Conservation (phyloP, 2,329 filamentous ascomycete species). For the Exophiala lecanii-corni region DNA sequence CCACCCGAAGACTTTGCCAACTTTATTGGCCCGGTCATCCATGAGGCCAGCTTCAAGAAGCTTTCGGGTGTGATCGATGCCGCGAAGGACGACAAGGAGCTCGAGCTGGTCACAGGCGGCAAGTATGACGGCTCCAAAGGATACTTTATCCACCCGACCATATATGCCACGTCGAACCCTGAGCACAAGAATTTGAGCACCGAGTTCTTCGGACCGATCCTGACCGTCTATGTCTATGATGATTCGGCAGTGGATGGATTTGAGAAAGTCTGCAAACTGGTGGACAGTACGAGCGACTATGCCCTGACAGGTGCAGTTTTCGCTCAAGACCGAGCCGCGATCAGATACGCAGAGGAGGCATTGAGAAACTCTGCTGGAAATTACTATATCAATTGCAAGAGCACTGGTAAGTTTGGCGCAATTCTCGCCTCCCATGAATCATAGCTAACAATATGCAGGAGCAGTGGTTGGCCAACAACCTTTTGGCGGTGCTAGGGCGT, state of each 20-base stretch:
- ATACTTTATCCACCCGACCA: slow-evolving; percentile 71
- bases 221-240: slow-evolving; percentile 68
- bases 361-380: slow-evolving; percentile 72
- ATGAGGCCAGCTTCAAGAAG: slow-evolving; percentile 70
- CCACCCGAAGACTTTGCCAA: slow-evolving; percentile 60
- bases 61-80: slow-evolving; percentile 66
- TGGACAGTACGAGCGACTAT: slow-evolving; percentile 71
- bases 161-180: slow-evolving; percentile 66
- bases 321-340: slow-evolving; percentile 60
- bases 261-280: slow-evolving; percentile 56
- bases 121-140: slow-evolving; percentile 68
- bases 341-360: slow-evolving; percentile 65
- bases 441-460: slow-evolving; percentile 25
- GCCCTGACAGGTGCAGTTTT: slow-evolving; percentile 74
- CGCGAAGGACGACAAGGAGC: slow-evolving; percentile 63
- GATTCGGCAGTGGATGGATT: slow-evolving; percentile 51
- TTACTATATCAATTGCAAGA: slow-evolving; percentile 85
- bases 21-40: slow-evolving; percentile 78
- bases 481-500: slow-evolving; percentile 52
- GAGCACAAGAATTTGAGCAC: slow-evolving; percentile 63
- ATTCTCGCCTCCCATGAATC: not conserved
- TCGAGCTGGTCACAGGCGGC: slow-evolving; percentile 66
- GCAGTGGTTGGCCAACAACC: slow-evolving; percentile 48
- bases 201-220: slow-evolving; percentile 72
- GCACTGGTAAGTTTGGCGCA: slow-evolving; percentile 40